Evolutionary conservation across 2,329 filamentous ascomycete species (phyloP).

Genomic region (Stemphylium vesicarium): DNA sequence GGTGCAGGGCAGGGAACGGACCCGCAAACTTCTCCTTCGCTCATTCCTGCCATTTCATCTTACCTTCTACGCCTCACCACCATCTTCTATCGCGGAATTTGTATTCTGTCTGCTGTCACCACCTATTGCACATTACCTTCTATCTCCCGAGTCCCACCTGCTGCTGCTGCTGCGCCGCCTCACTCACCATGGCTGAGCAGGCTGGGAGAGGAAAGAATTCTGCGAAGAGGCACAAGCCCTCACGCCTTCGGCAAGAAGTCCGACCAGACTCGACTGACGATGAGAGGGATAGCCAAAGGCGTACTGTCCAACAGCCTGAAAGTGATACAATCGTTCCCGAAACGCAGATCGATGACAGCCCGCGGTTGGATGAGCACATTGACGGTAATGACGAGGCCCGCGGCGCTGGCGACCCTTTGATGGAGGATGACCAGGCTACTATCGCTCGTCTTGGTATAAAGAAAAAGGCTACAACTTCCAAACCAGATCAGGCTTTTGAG

Average conservation of each 20-base stretch:
- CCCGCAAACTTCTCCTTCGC: conserved; percentile 14
- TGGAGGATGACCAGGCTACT: conserved; percentile 4
- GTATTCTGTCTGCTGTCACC: background rate
- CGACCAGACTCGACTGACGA: conserved; percentile 20
- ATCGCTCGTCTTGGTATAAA: conserved; percentile 6
- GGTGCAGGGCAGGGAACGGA: conserved; percentile 20
- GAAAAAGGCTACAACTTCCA: background rate
- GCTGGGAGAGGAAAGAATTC: conserved; percentile 12
- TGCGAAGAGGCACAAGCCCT: conserved; percentile 16
- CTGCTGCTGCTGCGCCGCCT: background rate
- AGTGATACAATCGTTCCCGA: conserved; percentile 27
- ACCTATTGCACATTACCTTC: background rate
- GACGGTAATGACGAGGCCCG: background rate
- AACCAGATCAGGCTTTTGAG: background rate
- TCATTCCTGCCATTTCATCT: background rate
- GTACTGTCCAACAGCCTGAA: conserved; percentile 21
- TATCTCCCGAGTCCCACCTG: background rate
- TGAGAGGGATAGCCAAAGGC: conserved; percentile 6
- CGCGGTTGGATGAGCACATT: no score
- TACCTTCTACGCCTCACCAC: background rate
- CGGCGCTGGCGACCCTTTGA: background rate
- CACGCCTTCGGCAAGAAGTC: conserved; percentile 32
- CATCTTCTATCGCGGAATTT: background rate
- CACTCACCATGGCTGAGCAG: conserved; percentile 21
- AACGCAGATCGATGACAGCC: conserved; percentile 23